A percentile compares a stretch with the other conserved stretches of the same genome.
Evolutionary conservation across 164 flowering plant genomes (phyloP).

Genomic region (Tetracentron sinense): DNA sequence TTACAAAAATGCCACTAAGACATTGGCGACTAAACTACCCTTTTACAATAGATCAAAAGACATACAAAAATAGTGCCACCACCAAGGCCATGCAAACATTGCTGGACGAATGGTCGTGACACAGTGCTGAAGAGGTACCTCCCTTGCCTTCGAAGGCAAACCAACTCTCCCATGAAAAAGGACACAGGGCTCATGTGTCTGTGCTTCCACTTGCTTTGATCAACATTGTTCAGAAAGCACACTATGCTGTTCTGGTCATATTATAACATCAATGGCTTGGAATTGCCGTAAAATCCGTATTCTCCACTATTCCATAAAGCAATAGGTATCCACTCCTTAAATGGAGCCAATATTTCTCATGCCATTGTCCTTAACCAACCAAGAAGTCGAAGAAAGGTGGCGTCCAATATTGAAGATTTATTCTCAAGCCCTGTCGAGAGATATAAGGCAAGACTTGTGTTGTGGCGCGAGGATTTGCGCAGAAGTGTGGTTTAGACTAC

Average conservation of each 20-base stretch:
- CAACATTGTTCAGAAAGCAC: not conserved
- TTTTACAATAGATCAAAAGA: no score
- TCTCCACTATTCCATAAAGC: not conserved
- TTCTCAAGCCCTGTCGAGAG: slow-evolving; percentile 60
- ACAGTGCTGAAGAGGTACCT: not conserved
- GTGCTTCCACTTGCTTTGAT: not conserved
- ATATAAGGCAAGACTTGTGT: not conserved
- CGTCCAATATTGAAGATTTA: slow-evolving; percentile 66
- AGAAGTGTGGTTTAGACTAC: no score
- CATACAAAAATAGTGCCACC: no score
- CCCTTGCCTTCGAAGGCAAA: not conserved
- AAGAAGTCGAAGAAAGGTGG: slow-evolving; percentile 65
- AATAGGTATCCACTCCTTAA: not conserved
- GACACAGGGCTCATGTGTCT: not conserved
- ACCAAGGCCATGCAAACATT: no score
- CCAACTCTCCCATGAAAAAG: not conserved
- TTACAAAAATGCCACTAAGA: no score
- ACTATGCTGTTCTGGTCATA: not conserved
- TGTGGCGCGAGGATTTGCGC: no score
- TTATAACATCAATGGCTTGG: not conserved
- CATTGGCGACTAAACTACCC: no score
- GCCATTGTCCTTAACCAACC: slow-evolving; percentile 89
- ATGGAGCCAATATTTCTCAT: slow-evolving; percentile 18
- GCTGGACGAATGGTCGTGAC: no score
- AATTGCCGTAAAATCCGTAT: not conserved